phyloP scores from a whole-genome alignment of 495 filamentous ascomycete species.

The Penicillium crystallinum region DNA sequence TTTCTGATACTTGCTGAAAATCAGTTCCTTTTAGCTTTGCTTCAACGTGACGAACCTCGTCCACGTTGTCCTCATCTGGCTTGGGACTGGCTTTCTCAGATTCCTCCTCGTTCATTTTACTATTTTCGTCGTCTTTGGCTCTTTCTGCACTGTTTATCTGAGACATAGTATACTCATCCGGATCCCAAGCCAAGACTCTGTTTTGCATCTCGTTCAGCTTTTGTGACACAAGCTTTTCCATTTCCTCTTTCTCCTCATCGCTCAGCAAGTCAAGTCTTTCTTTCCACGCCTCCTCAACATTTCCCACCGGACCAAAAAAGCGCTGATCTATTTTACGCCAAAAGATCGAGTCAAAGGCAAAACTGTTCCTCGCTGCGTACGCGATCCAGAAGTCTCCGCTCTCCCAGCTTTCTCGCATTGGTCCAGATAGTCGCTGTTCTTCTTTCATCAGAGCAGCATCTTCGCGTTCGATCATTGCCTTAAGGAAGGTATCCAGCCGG shows the following conservation, averaged over 20 bases:
- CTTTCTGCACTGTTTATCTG: neutral
- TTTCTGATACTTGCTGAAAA: too few relatives aligned
- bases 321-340: neutral
- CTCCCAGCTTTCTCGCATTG: neutral
- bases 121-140: neutral
- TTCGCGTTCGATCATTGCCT: neutral
- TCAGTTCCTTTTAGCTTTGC: too few relatives aligned
- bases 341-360: neutral
- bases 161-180: conserved; percentile 2
- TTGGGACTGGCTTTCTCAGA: neutral
- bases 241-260: conserved; percentile 2
- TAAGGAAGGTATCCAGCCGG: neutral
- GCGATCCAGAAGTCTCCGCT: neutral
- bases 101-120: neutral
- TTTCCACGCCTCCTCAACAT: conserved; percentile 5
- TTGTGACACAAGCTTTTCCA: conserved; percentile 1
- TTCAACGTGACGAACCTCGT: too few relatives aligned
- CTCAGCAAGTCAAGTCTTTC: conserved; percentile 6
- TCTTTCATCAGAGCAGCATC: neutral
- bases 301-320: neutral
- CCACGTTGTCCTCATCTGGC: too few relatives aligned
- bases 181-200: conserved; percentile 8
- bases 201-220: conserved; percentile 7
- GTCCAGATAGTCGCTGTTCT: neutral
- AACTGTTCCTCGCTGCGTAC: neutral